phyloP scores from a whole-genome alignment of 2,329 filamentous ascomycete genomes.

The Alternaria postmessia region DNA sequence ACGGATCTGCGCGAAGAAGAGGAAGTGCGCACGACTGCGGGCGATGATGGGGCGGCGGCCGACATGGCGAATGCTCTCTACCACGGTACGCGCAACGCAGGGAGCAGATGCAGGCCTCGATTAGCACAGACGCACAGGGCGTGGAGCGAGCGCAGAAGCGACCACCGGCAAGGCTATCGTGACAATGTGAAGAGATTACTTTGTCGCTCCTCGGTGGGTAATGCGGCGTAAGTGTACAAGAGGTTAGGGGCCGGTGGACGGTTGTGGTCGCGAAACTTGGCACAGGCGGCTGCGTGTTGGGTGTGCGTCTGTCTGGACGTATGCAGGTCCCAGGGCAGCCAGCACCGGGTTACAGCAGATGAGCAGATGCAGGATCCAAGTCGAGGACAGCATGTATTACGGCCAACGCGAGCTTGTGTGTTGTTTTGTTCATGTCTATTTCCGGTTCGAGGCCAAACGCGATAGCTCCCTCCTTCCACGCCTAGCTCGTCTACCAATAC shows the following conservation, averaged over 20 bases:
- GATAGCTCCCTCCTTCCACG: slow-evolving; percentile 16
- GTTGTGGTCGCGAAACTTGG: slow-evolving; percentile 21
- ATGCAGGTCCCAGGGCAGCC: slow-evolving; percentile 20
- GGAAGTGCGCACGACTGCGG: slow-evolving; percentile 51
- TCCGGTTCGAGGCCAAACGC: slow-evolving; percentile 3
- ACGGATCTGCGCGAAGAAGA: slow-evolving; percentile 42
- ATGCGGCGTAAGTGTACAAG: slow-evolving; percentile 11
- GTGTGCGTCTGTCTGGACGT: slow-evolving; percentile 8
- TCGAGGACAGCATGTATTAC: slow-evolving; percentile 1
- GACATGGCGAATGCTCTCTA: slow-evolving; percentile 43
- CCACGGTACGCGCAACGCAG: slow-evolving; percentile 27
- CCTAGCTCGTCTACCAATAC: slow-evolving; percentile 11
- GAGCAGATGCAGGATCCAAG: slow-evolving; percentile 11
- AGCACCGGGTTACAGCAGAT: slow-evolving; percentile 18
- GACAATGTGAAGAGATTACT: slow-evolving; percentile 19
- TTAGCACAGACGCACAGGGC: slow-evolving; percentile 26
- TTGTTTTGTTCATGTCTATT: slow-evolving; percentile 1
- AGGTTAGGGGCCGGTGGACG: slow-evolving; percentile 26
- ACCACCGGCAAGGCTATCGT: slow-evolving; percentile 21
- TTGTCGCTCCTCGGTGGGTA: slow-evolving; percentile 9
- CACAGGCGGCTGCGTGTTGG: slow-evolving; percentile 12
- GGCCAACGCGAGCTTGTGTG: neutral
- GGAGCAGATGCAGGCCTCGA: slow-evolving; percentile 32
- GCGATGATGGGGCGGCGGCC: slow-evolving; percentile 52
- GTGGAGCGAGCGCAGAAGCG: slow-evolving; percentile 22